Evolutionary conservation across 2,329 filamentous ascomycete genomes (phyloP), one percentile per base, ranked within the genome.

Genomic region (Epichloe glyceriae): DNA sequence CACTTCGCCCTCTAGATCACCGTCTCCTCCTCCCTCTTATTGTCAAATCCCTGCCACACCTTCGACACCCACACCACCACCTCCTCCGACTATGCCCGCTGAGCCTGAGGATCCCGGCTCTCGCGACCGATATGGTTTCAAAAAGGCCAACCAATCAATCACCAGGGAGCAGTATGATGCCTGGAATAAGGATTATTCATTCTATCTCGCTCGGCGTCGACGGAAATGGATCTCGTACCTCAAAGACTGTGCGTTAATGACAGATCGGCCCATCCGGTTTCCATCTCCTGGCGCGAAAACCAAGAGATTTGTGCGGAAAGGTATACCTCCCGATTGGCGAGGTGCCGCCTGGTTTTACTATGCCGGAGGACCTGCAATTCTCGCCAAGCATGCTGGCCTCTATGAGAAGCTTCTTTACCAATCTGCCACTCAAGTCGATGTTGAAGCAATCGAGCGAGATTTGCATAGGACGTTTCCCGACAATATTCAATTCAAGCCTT

Each of bases 261-360:
- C 81, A 4, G 79, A 83, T 43, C 71, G 79, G 4, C 90, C 88
- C 1, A 81, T 79, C 38, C 78, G 80, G 2, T 97, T 97, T 58
- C 91, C 91, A 1, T 77, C 84, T 1, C 85, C 83, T 49, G 87
- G 82, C 47, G 79, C 83, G 44, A 95, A 94, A 67, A 81, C 93
- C 42, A 95, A 94, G 68, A 79, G 89, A 17, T 96, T 93, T 63
- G 80, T 95, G 46, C 82, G 90, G 48, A 97, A 96, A 67, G 91
- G 91, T 15, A 91, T 96, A 47, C 91, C 91, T 3, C 88, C 90
- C 0, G 88, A 95, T 57, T 95, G 89, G 82, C 81, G 91, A 61
- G 91, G 91, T n/a, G 85, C 87, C 5, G 91, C 91, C 44, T 97
- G 91, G 91, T 97, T 95, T 66, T 96, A 86, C 70, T 97, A 96